Evolutionary conservation across 768 basidiomycete species (phyloP).

Genomic region (Cyclocybe aegerita): DNA sequence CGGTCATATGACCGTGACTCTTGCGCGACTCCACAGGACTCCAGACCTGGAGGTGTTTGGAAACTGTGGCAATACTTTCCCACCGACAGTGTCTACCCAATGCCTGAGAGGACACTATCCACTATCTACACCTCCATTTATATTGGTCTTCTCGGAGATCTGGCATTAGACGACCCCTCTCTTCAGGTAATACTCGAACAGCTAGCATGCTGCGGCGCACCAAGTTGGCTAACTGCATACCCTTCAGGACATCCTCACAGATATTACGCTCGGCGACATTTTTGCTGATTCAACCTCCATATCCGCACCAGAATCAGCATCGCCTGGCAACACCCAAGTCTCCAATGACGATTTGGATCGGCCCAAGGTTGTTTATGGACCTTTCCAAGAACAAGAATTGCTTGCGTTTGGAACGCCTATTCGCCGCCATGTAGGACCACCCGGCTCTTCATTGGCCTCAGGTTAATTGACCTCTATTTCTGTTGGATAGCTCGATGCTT

Average conservation of each 20-base stretch:
- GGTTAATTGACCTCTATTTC: not conserved
- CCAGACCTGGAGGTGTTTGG: not conserved
- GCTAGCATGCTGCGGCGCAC: not conserved
- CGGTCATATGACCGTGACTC: no score
- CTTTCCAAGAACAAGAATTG: conserved; percentile 6
- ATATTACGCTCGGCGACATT: conserved; percentile 10
- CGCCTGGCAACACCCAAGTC: no score
- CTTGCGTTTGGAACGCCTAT: conserved; percentile 10
- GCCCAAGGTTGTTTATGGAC: not conserved
- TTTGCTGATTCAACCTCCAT: not conserved
- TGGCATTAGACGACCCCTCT: conserved; percentile 9
- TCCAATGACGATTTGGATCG: no score
- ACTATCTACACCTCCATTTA: conserved; percentile 2
- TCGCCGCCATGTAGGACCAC: conserved; percentile 12
- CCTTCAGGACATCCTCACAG: conserved; percentile 7
- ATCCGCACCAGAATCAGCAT: no score
- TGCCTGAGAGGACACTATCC: not conserved
- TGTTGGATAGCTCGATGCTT: conserved; percentile 7
- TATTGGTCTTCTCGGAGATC: conserved; percentile 5
- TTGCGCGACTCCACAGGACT: no score
- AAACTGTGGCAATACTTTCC: not conserved
- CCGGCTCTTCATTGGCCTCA: not conserved
- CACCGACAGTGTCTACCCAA: not conserved
- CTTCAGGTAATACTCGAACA: conserved; percentile 4
- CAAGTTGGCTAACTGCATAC: not conserved